Evolutionary conservation across 371 early-diverging fungal species (phyloP).

Genomic region (Mucor irregularis): DNA sequence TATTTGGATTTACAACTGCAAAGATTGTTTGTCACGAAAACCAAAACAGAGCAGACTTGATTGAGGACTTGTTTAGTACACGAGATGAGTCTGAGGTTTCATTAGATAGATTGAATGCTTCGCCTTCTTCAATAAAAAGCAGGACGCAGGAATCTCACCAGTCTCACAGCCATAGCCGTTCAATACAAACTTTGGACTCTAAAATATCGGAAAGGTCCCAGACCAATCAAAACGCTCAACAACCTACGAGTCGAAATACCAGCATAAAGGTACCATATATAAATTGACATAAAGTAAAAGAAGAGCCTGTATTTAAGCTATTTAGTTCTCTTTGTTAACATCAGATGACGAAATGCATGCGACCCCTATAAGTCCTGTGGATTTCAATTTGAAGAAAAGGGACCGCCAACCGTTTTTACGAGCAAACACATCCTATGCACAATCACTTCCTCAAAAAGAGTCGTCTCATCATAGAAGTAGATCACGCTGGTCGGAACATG

Average conservation of each 20-base stretch:
- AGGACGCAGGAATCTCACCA: conserved; percentile 5
- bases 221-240: background rate
- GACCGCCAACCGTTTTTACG: conserved; percentile 8
- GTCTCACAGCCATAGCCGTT: conserved; percentile 10
- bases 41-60: conserved; percentile 32
- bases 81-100: conserved; percentile 23
- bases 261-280: conserved; percentile 7
- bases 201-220: conserved; percentile 13
- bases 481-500: conserved; percentile 18
- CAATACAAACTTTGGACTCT: conserved; percentile 24
- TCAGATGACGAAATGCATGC: conserved; percentile 15
- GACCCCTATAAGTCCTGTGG: conserved; percentile 47
- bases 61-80: conserved; percentile 37
- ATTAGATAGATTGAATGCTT: background rate
- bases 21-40: conserved; percentile 31
- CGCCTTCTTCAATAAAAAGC: background rate
- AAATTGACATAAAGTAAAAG: background rate
- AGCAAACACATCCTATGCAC: background rate
- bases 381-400: conserved; percentile 36
- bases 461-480: background rate
- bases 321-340: conserved; percentile 1
- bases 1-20: conserved; percentile 49
- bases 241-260: conserved; percentile 10
- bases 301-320: background rate
- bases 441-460: conserved; percentile 4